Evolutionary conservation across 768 basidiomycete species (phyloP).

Genomic region (Myochromella boudieri): DNA sequence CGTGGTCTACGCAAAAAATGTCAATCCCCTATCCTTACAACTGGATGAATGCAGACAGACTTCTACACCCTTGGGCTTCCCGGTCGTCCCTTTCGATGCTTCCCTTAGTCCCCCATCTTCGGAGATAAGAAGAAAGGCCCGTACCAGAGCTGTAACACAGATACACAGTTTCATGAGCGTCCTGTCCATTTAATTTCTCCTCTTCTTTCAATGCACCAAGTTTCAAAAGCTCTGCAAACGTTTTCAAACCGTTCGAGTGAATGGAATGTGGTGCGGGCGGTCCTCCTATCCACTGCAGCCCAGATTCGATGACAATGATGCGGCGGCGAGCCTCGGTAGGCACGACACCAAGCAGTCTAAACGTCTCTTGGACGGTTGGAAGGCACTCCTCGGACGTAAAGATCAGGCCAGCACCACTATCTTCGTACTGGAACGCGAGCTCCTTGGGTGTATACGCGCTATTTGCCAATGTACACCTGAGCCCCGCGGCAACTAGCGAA

Average conservation of each 20-base stretch:
- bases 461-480: constrained; percentile 73
- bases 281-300: constrained; percentile 46
- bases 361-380: constrained; percentile 53
- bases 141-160: constrained; percentile 58
- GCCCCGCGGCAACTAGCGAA: constrained; percentile 57
- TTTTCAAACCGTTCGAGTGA: constrained; percentile 7
- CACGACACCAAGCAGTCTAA: constrained; percentile 48
- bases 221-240: constrained; percentile 25
- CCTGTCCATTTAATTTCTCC: constrained; percentile 51
- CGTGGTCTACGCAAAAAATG: constrained; percentile 43
- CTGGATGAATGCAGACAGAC: constrained; percentile 19
- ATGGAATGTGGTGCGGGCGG: constrained; percentile 22
- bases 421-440: constrained; percentile 67
- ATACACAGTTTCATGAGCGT: constrained; percentile 58
- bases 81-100: constrained; percentile 66
- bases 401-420: constrained; percentile 63
- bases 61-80: constrained; percentile 72
- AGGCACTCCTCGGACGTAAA: constrained; percentile 67
- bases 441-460: constrained; percentile 68
- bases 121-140: neutral
- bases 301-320: constrained; percentile 56
- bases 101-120: too few relatives aligned
- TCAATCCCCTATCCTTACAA: neutral
- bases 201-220: constrained; percentile 50
- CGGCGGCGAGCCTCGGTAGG: constrained; percentile 48